These are phyloP conservation scores for Irpex sp. DNA, from an alignment of 1,284 basidiomycete genomes.

Conservation along the genomic window DNA sequence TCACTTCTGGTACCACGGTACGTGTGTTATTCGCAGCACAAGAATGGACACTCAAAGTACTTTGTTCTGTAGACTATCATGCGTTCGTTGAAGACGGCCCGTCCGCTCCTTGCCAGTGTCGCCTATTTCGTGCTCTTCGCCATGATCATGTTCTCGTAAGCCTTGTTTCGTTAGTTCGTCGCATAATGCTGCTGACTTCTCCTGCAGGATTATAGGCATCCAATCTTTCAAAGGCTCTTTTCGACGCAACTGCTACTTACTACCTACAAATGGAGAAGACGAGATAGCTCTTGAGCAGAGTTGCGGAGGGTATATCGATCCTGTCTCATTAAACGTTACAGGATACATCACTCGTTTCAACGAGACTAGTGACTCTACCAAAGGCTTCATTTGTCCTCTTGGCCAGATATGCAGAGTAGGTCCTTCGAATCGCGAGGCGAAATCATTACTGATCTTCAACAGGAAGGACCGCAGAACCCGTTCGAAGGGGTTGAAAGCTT, in stretches of 20 bases:
- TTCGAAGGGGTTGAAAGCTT: constrained; percentile 74
- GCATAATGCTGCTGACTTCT: not conserved
- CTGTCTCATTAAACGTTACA: constrained; percentile 26
- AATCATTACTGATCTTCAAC: constrained; percentile 2
- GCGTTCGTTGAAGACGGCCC: constrained; percentile 88
- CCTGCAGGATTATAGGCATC: constrained; percentile 77
- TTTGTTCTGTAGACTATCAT: constrained; percentile 75
- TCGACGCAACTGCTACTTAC: constrained; percentile 59
- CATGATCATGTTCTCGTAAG: constrained; percentile 83
- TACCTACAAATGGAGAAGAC: constrained; percentile 46
- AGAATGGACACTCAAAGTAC: not conserved
- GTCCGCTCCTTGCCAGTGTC: constrained; percentile 85
- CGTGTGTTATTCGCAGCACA: constrained; percentile 24
- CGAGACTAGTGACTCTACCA: constrained; percentile 33
- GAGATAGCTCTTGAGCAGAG: constrained; percentile 49
- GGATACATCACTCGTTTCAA: not conserved
- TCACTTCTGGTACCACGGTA: constrained; percentile 91
- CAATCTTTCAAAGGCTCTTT: constrained; percentile 88
- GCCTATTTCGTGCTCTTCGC: constrained; percentile 92
- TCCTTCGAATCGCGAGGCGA: constrained; percentile 4
- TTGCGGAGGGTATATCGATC: constrained; percentile 81
- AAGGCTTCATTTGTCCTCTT: constrained; percentile 84
- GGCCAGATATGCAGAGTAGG: constrained; percentile 75
- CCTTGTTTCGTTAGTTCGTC: constrained; percentile 8
- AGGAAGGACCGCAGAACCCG: constrained; percentile 70